Conservation (phyloP, 2,329 filamentous ascomycete species). For the Cryphonectria japonica region DNA sequence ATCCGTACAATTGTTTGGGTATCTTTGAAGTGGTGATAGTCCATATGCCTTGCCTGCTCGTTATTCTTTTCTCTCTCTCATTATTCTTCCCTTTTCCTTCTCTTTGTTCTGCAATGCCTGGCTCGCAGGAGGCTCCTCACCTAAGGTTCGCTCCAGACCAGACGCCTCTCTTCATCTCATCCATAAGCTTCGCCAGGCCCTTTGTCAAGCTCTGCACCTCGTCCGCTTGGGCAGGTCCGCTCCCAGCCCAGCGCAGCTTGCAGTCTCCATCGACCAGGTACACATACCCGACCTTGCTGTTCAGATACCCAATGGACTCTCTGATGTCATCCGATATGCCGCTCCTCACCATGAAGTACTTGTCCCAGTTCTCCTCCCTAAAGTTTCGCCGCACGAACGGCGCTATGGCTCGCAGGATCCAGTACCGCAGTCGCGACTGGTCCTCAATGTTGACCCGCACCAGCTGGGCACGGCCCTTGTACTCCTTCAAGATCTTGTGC, state of each 20-base stretch:
- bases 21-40: conserved; percentile 25
- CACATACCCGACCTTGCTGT: conserved; percentile 90
- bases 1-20: conserved; percentile 29
- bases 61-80: background rate
- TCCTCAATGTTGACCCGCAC: conserved; percentile 91
- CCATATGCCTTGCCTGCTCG: conserved; percentile 4
- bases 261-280: conserved; percentile 88
- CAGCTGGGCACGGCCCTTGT: conserved; percentile 65
- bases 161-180: conserved; percentile 53
- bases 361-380: conserved; percentile 57
- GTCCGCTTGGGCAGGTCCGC: conserved; percentile 66
- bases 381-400: conserved; percentile 55
- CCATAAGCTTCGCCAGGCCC: conserved; percentile 64
- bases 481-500: conserved; percentile 60
- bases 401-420: conserved; percentile 61
- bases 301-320: conserved; percentile 72
- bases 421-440: conserved; percentile 66
- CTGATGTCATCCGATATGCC: conserved; percentile 64
- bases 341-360: conserved; percentile 64
- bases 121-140: background rate
- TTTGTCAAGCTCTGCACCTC: conserved; percentile 71
- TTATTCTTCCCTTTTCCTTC: background rate
- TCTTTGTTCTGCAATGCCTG: background rate
- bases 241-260: conserved; percentile 92
- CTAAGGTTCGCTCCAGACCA: conserved; percentile 18